These are phyloP conservation scores for Castanopsis chinensis DNA, from an alignment of 306 rosid genomes.

Conservation along the genomic window DNA sequence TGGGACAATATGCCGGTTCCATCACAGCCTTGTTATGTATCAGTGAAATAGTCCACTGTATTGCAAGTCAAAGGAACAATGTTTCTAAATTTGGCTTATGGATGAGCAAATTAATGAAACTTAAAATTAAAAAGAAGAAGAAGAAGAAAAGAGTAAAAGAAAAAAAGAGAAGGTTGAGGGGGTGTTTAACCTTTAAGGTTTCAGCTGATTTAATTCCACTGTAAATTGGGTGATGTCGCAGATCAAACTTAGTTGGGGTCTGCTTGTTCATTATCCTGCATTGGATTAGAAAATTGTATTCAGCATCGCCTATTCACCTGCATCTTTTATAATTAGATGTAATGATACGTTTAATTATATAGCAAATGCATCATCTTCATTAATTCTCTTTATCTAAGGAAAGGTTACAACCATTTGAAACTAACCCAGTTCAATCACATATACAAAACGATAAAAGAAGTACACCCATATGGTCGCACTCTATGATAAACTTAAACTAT, in stretches of 20 bases:
- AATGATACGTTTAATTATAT: too few species aligned
- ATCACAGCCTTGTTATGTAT: slow-evolving; percentile 92
- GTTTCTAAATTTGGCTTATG: too few species aligned
- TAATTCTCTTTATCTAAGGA: too few species aligned
- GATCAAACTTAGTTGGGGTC: slow-evolving; percentile 94
- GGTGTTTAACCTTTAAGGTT: slow-evolving; percentile 59
- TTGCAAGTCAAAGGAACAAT: slow-evolving; percentile 9
- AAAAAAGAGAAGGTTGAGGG: too few species aligned
- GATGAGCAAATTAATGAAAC: slow-evolving; percentile 12
- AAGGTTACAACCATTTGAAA: too few species aligned
- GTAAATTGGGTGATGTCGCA: slow-evolving; percentile 78
- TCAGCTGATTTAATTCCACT: slow-evolving; percentile 90
- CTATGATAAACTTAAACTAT: too few species aligned
- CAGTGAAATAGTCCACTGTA: slow-evolving; percentile 82
- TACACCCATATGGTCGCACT: too few species aligned
- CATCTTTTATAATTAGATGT: too few species aligned
- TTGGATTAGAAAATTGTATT: background rate
- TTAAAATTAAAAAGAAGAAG: slow-evolving; percentile 1
- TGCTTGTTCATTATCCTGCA: slow-evolving; percentile 87
- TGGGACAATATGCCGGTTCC: slow-evolving; percentile 97
- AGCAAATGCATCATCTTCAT: too few species aligned
- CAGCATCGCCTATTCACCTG: too few species aligned
- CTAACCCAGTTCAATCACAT: too few species aligned
- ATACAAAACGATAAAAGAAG: too few species aligned
- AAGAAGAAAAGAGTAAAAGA: background rate